These are phyloP conservation scores for Penicillium argentinense DNA, from an alignment of 495 filamentous ascomycete genomes.

Conservation along the genomic window DNA sequence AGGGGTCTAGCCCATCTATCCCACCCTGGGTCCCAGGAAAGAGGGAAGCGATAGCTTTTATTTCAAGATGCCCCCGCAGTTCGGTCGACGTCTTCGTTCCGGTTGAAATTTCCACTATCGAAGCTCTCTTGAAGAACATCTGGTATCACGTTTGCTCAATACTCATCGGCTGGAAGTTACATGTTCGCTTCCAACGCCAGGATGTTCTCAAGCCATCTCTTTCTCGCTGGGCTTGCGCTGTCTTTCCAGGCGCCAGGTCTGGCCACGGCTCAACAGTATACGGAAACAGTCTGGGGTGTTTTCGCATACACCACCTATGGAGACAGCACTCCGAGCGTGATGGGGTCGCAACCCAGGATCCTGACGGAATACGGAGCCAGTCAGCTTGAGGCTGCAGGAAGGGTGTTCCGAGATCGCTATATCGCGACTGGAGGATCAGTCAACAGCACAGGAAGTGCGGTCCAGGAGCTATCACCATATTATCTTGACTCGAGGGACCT, in stretches of 20 bases:
- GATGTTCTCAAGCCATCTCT: slow-evolving; percentile 17
- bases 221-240: slow-evolving; percentile 9
- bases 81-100: no score
- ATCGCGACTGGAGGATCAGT: slow-evolving; percentile 41
- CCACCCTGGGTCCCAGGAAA: slow-evolving; percentile 3
- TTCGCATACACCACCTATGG: slow-evolving; percentile 75
- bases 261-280: slow-evolving; percentile 26
- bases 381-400: slow-evolving; percentile 61
- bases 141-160: no score
- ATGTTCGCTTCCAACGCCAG: slow-evolving; percentile 3
- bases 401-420: slow-evolving; percentile 60
- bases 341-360: slow-evolving; percentile 38
- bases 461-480: slow-evolving; percentile 42
- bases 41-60: slow-evolving; percentile 1
- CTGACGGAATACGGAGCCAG: slow-evolving; percentile 71
- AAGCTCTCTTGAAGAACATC: no score
- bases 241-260: slow-evolving; percentile 12
- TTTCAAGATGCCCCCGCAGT: no score
- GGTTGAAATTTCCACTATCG: no score
- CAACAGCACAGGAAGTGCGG: slow-evolving; percentile 36
- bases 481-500: slow-evolving; percentile 48
- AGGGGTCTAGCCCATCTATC: slow-evolving; percentile 16
- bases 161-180: background rate
- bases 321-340: slow-evolving; percentile 64
- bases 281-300: slow-evolving; percentile 62